A percentile compares a stretch with the other conserved stretches of the same genome.
phyloP scores from a whole-genome alignment of 2,329 filamentous ascomycete genomes.

The Scedosporium apiospermum region DNA sequence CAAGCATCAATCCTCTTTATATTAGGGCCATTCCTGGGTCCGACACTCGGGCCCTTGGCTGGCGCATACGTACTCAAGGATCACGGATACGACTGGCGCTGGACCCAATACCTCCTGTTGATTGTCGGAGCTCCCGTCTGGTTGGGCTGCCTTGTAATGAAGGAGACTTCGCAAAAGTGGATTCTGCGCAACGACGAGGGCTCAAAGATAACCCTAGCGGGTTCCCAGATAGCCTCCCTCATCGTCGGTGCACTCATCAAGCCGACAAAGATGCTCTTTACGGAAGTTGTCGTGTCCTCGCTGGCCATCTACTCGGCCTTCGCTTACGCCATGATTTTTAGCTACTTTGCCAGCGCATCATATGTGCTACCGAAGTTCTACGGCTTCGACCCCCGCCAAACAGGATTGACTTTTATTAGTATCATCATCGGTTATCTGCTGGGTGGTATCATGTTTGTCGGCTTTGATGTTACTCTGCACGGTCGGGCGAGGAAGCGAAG shows the following conservation, averaged over 20 bases:
- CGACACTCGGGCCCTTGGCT: conserved; percentile 35
- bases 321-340: conserved; percentile 39
- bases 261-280: conserved; percentile 12
- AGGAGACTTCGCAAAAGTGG: conserved; percentile 10
- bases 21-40: conserved; percentile 54
- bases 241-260: conserved; percentile 6
- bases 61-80: conserved; percentile 30
- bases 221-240: neutral
- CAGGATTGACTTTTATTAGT: conserved; percentile 11
- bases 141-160: conserved; percentile 1
- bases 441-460: conserved; percentile 4
- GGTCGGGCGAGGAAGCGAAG: neutral
- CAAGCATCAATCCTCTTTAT: conserved; percentile 68
- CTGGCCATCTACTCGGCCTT: conserved; percentile 55
- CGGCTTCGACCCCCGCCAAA: conserved; percentile 8
- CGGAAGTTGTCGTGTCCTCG: conserved; percentile 56
- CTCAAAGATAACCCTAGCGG: conserved; percentile 1
- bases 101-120: conserved; percentile 15
- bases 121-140: conserved; percentile 9
- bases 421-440: conserved; percentile 11
- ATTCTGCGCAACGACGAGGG: conserved; percentile 8
- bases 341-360: conserved; percentile 35
- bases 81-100: conserved; percentile 12
- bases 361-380: conserved; percentile 11
- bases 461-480: conserved; percentile 9